Base-by-base conservation (phyloP, 768 basidiomycete genomes). In the Hericium erinaceus region DNA sequence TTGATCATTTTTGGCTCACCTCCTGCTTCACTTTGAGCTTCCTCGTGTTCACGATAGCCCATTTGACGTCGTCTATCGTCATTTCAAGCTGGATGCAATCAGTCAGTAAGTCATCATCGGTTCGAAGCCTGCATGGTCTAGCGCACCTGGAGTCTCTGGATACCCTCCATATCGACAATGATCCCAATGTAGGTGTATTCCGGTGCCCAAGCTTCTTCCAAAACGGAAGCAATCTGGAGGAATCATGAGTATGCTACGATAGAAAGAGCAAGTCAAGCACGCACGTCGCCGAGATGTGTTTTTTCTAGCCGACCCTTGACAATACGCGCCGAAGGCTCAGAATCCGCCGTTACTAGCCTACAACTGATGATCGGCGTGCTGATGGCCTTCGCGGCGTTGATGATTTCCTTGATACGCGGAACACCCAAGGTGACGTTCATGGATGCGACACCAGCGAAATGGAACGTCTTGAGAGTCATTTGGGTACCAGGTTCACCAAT, bases 381-480 rank as follows among this genome's bases (percentile, higher is more conserved):
- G 72, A 99, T 98, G 40, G 78, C 72, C 70, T 97, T 99, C n/a
- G 97, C 92, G 2, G 94, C 97, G 65, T 98, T 99, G 77, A 99
- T 99, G 63, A 99, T 98, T 72, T 99, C 97, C 72, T 98, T 98
- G 74, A 99, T 98, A 66, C 97, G 95, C 2, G 97, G 97, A n/a
- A 98, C 97, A 72, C 97, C 97, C 39, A 98, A 83, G 0, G 97
- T 99, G 61, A 99, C 93, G 73, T 98, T 98, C 97, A 98, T 99
- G 39, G 95, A 95, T 8, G 97, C 97, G 61, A 99, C 95, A 75
- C 97, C 97, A 65, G 97, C 97, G 72, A 98, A 99, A 78, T 99
- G 97, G 84, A 99, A 99, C 57, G 97, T 98, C 74, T 98, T 98
- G 62, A 98, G 72, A 1, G 95, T 98, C 97, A 99, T 99, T 69